phyloP scores from a whole-genome alignment of 2,329 filamentous ascomycete genomes.

The Thielaviopsis punctulata region DNA sequence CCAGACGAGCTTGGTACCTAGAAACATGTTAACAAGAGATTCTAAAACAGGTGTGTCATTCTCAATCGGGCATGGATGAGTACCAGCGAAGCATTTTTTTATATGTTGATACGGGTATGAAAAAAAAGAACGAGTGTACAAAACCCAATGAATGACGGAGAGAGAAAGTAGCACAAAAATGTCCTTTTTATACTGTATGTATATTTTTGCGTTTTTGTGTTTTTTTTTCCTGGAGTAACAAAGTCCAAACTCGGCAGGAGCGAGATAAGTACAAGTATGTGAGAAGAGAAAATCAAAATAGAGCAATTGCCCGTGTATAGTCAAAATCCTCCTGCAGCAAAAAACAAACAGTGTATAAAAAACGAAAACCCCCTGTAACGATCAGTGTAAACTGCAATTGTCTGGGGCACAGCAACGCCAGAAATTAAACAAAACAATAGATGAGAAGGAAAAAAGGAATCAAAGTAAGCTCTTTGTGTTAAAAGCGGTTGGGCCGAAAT shows the following conservation, averaged over 20 bases:
- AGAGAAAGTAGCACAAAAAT: neutral
- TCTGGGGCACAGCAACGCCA: no score
- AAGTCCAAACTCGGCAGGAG: neutral
- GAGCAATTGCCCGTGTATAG: neutral
- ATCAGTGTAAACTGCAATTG: no score
- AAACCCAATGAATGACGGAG: neutral
- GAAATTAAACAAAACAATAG: no score
- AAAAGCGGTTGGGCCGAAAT: no score
- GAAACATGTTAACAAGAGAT: neutral
- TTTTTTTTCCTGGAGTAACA: neutral
- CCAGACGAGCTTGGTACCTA: conserved; percentile 77
- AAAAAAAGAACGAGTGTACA: no score
- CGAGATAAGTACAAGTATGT: neutral
- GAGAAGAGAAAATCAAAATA: neutral
- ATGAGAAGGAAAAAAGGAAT: no score
- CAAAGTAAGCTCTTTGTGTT: no score
- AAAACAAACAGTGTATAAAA: neutral
- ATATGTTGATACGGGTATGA: neutral
- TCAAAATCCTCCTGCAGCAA: neutral
- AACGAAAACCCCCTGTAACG: no score
- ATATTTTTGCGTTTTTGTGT: neutral
- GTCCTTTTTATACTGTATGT: neutral
- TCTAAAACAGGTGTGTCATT: neutral
- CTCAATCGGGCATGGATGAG: neutral
- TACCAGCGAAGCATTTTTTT: conserved; percentile 5